Base-by-base conservation (phyloP, 2,329 filamentous ascomycete species). In the Arthrinium puccinioides region DNA sequence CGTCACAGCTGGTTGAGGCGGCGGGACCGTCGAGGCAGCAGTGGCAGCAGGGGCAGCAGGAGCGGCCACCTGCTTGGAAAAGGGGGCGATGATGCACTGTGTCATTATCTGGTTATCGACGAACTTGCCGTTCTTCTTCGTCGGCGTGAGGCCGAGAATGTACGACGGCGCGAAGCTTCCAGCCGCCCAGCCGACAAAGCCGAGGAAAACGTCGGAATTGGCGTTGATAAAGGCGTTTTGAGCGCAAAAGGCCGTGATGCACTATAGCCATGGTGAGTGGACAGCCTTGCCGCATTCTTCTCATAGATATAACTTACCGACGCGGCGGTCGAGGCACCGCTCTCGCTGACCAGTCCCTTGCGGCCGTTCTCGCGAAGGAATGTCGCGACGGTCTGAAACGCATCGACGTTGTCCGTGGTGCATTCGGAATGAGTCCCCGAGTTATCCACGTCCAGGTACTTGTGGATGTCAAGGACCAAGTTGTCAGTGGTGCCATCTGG, bases 391-490 rank as follows among this genome's bases (percentile, higher is more conserved):
- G 59, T 58, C 15, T 54, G 53, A 50, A 78, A 74, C 3, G 60
- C 67, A 25, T 61, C 61, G 3, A 72, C 57, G 31, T 75, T 74
- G 46, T 79, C 63, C 4, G 66, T 73, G 2, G 67, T 67, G 53
- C 76, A 80, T 37, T 68, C 59, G 4, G 56, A 44, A 43, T 70
- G 57, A 1, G 67, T 72, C 25, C 76, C 76, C 7, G 67, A 71
- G 56, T 72, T 70, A 57, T 78, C 70, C 15, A 57, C 61, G 46
- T 79, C 75, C 4, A 80, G 65, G 50, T 79, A 80, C 53, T 78
- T 72, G 57, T 80, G 76, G 9, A 80, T 60, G 44, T 79, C 76
- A 21, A 79, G 62, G 9, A 77, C 56, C n/a, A 83, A 57, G 36
- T 69, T 68, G 36, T 70, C 66, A 2, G 63, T 75, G n/a, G 59